These are phyloP conservation scores for Trichaptum fuscoviolaceum DNA, from an alignment of 768 basidiomycete species.

Conservation along the genomic window DNA sequence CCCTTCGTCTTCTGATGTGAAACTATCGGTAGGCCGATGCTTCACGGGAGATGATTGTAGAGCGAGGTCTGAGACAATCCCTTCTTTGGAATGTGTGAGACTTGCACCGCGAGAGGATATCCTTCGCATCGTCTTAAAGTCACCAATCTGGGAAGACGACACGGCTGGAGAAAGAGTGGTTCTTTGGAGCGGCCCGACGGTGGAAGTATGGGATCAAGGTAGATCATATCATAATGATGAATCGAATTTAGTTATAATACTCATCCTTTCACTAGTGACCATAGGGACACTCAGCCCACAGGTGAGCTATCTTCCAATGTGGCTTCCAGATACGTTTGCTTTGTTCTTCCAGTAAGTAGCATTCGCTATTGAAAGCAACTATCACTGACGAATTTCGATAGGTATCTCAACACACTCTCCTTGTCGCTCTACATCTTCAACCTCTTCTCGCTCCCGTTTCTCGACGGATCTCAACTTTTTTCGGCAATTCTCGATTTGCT, in stretches of 20 bases:
- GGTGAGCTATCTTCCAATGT: slow-evolving; percentile 30
- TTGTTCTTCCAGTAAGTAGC: slow-evolving; percentile 54
- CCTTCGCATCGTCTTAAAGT: slow-evolving; percentile 46
- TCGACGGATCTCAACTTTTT: slow-evolving; percentile 69
- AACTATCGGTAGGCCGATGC: background rate
- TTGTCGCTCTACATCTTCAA: slow-evolving; percentile 82
- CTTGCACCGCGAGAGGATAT: slow-evolving; percentile 48
- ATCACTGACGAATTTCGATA: slow-evolving; percentile 20
- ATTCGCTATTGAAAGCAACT: background rate
- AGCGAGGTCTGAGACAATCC: slow-evolving; percentile 5
- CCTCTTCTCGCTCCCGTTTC: slow-evolving; percentile 61
- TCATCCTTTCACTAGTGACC: slow-evolving; percentile 35
- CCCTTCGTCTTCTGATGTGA: slow-evolving; percentile 7
- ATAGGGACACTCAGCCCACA: slow-evolving; percentile 47
- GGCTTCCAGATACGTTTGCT: slow-evolving; percentile 32
- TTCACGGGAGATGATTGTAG: slow-evolving; percentile 22
- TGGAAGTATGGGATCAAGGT: slow-evolving; percentile 68
- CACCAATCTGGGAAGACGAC: slow-evolving; percentile 3
- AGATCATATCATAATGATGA: slow-evolving; percentile 15
- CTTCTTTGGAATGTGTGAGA: slow-evolving; percentile 39
- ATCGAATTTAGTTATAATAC: slow-evolving; percentile 7
- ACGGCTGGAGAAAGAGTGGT: slow-evolving; percentile 34
- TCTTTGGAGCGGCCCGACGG: slow-evolving; percentile 68
- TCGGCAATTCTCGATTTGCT: slow-evolving; percentile 21
- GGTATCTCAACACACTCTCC: slow-evolving; percentile 61